phyloP scores from a whole-genome alignment of 2,329 filamentous ascomycete genomes.

The Fusarium solani-melongenae region DNA sequence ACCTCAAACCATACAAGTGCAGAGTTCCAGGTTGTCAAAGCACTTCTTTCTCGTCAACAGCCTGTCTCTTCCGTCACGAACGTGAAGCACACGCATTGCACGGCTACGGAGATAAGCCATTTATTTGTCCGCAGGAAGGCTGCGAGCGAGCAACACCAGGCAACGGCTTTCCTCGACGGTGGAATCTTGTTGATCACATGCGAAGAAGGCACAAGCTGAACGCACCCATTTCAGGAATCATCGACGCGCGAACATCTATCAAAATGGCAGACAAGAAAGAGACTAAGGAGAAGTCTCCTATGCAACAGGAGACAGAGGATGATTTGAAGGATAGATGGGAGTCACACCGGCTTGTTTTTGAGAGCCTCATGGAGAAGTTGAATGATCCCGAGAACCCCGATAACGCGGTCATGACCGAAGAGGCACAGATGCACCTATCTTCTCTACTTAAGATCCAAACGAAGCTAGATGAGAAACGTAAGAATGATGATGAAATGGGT shows the following conservation, averaged over 20 bases:
- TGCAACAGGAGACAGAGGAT: background rate
- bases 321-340: background rate
- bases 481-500: background rate
- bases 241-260: background rate
- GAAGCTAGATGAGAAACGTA: background rate
- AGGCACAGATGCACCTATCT: background rate
- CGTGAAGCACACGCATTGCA: slow-evolving; percentile 95
- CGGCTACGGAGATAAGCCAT: slow-evolving; percentile 90
- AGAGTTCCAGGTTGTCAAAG: slow-evolving; percentile 84
- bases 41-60: slow-evolving; percentile 91
- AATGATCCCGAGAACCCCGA: background rate
- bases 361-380: background rate
- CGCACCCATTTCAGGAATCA: background rate
- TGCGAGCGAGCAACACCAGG: slow-evolving; percentile 84
- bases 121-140: slow-evolving; percentile 85
- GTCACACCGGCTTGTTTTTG: background rate
- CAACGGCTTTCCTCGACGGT: slow-evolving; percentile 91
- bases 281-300: background rate
- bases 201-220: background rate
- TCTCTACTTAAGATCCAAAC: background rate
- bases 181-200: slow-evolving; percentile 72
- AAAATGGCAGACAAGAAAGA: background rate
- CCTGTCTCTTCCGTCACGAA: slow-evolving; percentile 92
- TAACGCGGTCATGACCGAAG: background rate
- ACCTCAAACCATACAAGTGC: slow-evolving; percentile 95